These are phyloP conservation scores for Epipyxis sp. DNA, from an alignment of 108 stramenopile species.

Conservation along the genomic window DNA sequence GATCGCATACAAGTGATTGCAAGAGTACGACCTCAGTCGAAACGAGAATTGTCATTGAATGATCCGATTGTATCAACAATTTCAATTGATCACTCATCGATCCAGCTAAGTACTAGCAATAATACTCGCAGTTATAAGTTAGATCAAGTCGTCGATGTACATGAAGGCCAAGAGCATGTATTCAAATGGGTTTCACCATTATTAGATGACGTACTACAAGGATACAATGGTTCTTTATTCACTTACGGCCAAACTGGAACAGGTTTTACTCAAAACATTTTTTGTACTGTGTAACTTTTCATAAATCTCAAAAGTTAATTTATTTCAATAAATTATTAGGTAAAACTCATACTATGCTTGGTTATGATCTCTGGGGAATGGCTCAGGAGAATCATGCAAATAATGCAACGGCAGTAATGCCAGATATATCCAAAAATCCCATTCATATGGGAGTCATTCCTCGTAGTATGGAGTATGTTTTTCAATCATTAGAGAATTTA, in stretches of 20 bases:
- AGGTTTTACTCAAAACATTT: too few relatives aligned
- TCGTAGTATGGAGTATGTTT: constrained; percentile 9
- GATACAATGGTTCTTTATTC: constrained; percentile 79
- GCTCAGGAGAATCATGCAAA: not conserved
- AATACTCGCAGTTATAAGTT: not conserved
- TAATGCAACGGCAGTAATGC: constrained; percentile 3
- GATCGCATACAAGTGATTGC: too few relatives aligned
- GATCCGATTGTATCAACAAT: too few relatives aligned
- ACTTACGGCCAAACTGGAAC: constrained; percentile 81
- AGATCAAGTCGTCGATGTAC: not conserved
- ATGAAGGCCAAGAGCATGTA: constrained; percentile 18
- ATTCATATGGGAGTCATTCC: too few relatives aligned
- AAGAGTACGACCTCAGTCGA: too few relatives aligned
- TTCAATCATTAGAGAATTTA: not conserved
- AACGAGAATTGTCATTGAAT: too few relatives aligned
- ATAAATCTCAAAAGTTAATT: too few relatives aligned
- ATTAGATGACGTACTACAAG: constrained; percentile 74
- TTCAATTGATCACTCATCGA: too few relatives aligned
- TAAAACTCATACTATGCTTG: constrained; percentile 30
- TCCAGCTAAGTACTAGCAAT: too few relatives aligned
- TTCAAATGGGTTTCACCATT: constrained; percentile 43
- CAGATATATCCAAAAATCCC: too few relatives aligned
- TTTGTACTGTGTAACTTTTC: too few relatives aligned
- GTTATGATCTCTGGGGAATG: constrained; percentile 9
- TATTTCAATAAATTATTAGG: too few relatives aligned